phyloP scores from a whole-genome alignment of 73 alveolate species.

The Paraurostyla sp. region DNA sequence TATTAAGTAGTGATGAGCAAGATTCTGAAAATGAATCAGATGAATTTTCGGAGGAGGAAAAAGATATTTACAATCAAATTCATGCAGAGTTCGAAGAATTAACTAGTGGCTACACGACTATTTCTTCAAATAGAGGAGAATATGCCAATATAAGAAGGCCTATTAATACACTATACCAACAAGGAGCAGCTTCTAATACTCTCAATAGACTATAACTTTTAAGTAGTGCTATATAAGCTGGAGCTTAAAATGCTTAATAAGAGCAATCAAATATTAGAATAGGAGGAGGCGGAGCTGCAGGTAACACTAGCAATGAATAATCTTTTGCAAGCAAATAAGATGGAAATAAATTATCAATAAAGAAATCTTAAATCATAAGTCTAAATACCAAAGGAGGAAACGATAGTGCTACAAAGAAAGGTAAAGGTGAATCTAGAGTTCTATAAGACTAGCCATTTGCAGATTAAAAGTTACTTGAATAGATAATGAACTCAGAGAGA shows the following conservation, averaged over 20 bases:
- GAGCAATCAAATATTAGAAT: not conserved
- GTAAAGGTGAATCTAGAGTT: not conserved
- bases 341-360: not conserved
- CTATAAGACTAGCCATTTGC: not conserved
- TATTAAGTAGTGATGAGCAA: not conserved
- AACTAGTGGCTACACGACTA: slow-evolving; percentile 57
- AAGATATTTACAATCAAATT: slow-evolving; percentile 32
- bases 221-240: not conserved
- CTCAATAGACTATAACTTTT: not conserved
- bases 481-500: slow-evolving; percentile 75
- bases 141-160: slow-evolving; percentile 35
- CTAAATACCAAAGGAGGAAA: not conserved
- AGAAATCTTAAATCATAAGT: not conserved
- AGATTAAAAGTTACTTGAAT: slow-evolving; percentile 50
- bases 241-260: not conserved
- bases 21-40: slow-evolving; percentile 24
- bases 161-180: not conserved
- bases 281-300: not conserved
- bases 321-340: not conserved
- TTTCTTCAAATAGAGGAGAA: slow-evolving; percentile 55
- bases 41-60: slow-evolving; percentile 17
- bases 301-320: slow-evolving; percentile 23
- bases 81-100: slow-evolving; percentile 52
- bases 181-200: slow-evolving; percentile 3
- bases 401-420: slow-evolving; percentile 39